phyloP scores from a whole-genome alignment of 768 basidiomycete species.

The Clavaria fumosa region DNA sequence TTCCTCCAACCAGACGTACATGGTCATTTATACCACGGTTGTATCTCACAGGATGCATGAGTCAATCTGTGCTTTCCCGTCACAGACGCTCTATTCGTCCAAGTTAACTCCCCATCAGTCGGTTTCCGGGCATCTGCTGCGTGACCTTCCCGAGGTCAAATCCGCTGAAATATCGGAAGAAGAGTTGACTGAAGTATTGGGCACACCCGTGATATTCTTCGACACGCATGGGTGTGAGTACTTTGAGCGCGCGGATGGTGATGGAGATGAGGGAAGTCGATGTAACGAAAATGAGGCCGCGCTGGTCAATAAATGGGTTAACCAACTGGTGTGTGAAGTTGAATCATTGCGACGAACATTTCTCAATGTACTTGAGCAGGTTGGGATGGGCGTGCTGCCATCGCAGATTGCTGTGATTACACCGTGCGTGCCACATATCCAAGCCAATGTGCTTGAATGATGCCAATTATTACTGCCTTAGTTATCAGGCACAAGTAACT shows the following conservation, averaged over 20 bases:
- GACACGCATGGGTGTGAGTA: slow-evolving; percentile 93
- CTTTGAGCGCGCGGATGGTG: slow-evolving; percentile 67
- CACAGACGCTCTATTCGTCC: slow-evolving; percentile 60
- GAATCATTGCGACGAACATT: not conserved
- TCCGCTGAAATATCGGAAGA: slow-evolving; percentile 44
- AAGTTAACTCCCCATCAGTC: slow-evolving; percentile 55
- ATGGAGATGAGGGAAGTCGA: slow-evolving; percentile 77
- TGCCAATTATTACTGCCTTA: slow-evolving; percentile 13
- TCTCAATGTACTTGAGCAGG: not conserved
- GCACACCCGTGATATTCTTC: slow-evolving; percentile 76
- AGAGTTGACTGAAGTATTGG: slow-evolving; percentile 55
- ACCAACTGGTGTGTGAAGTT: slow-evolving; percentile 41
- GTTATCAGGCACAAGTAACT: slow-evolving; percentile 91
- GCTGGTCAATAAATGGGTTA: slow-evolving; percentile 72
- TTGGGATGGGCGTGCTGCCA: slow-evolving; percentile 19
- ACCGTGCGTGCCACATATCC: slow-evolving; percentile 32
- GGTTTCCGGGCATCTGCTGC: slow-evolving; percentile 58
- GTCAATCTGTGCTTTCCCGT: slow-evolving; percentile 76
- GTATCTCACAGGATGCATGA: slow-evolving; percentile 57
- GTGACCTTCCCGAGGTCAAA: slow-evolving; percentile 43
- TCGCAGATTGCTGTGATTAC: slow-evolving; percentile 66
- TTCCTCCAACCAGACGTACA: not conserved
- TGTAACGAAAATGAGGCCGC: slow-evolving; percentile 92
- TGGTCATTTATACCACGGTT: not conserved
- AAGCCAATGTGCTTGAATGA: not conserved